Percentiles rank a stretch among this genome's conserved stretches.
phyloP scores from a whole-genome alignment of 2,329 filamentous ascomycete species.

The Exophiala sp. region DNA sequence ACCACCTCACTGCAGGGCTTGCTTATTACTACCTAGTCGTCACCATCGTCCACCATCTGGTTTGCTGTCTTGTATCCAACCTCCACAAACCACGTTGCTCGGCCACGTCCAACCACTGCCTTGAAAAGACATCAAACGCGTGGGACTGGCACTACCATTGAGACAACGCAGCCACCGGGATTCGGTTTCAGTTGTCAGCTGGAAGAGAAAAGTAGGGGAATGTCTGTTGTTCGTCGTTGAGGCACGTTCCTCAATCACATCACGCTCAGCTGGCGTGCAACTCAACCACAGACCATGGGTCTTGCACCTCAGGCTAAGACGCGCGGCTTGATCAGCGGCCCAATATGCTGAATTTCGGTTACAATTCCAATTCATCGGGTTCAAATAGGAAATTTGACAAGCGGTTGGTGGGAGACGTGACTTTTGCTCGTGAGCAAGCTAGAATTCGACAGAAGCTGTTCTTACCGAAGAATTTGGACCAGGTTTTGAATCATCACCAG shows the following conservation, averaged over 20 bases:
- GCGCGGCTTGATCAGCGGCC: slow-evolving; percentile 9
- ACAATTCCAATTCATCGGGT: slow-evolving; percentile 5
- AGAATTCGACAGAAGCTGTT: slow-evolving; percentile 9
- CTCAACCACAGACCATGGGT: slow-evolving; percentile 13
- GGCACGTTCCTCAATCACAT: not conserved
- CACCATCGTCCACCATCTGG: too few species aligned
- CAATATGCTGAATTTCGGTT: slow-evolving; percentile 18
- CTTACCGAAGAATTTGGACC: slow-evolving; percentile 18
- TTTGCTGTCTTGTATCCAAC: not conserved
- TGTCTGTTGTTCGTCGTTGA: not conserved
- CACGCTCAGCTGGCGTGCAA: not conserved
- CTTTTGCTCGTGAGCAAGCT: slow-evolving; percentile 8
- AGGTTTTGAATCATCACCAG: slow-evolving; percentile 15
- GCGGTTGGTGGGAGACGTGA: slow-evolving; percentile 14
- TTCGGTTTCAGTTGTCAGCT: not conserved
- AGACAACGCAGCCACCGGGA: not conserved
- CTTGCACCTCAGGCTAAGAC: slow-evolving; percentile 5
- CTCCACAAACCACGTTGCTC: not conserved
- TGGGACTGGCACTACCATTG: not conserved
- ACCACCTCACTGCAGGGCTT: too few species aligned
- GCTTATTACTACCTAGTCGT: too few species aligned
- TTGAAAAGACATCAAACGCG: not conserved
- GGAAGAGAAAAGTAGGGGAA: not conserved
- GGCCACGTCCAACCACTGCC: not conserved
- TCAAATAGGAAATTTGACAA: slow-evolving; percentile 11